Conservation (phyloP, 345 rosid species). For the Salix purpurea region DNA sequence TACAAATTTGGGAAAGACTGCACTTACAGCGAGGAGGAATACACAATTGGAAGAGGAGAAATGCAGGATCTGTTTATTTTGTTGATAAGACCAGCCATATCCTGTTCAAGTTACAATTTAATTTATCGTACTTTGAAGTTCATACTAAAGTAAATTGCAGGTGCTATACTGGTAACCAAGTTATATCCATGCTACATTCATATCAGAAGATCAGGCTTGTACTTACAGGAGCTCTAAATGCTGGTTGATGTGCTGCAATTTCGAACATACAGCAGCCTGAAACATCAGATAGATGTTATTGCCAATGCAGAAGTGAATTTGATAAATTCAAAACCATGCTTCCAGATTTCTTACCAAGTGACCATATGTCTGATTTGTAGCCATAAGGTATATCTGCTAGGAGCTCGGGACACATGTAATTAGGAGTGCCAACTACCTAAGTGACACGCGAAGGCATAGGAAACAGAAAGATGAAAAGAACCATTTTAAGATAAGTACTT, state of each 20-base stretch:
- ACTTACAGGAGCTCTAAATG: conserved; percentile 90
- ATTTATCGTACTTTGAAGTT: neutral
- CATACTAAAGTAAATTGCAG: neutral
- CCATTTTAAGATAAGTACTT: neutral
- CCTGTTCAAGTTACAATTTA: conserved; percentile 42
- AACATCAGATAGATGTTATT: conserved; percentile 28
- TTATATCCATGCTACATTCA: neutral
- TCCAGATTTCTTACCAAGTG: conserved; percentile 64
- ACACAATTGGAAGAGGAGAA: conserved; percentile 89
- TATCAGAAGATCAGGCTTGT: conserved; percentile 1
- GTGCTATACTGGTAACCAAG: neutral
- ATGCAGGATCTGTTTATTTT: conserved; percentile 81
- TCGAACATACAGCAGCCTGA: conserved; percentile 98
- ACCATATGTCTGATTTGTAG: conserved; percentile 97
- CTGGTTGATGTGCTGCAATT: conserved; percentile 90
- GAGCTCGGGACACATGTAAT: conserved; percentile 93
- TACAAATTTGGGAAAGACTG: conserved; percentile 8
- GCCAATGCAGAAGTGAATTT: neutral
- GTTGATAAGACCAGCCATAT: conserved; percentile 81
- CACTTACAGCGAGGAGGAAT: conserved; percentile 81
- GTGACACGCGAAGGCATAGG: conserved; percentile 4
- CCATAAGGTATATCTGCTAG: conserved; percentile 88
- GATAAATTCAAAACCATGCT: neutral
- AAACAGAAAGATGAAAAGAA: neutral
- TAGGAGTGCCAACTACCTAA: conserved; percentile 88